A percentile compares a stretch with the other conserved stretches of the same genome.
Evolutionary conservation across 176 grass and related monocot genomes (phyloP).

Genomic region (Pharus latifolius): DNA sequence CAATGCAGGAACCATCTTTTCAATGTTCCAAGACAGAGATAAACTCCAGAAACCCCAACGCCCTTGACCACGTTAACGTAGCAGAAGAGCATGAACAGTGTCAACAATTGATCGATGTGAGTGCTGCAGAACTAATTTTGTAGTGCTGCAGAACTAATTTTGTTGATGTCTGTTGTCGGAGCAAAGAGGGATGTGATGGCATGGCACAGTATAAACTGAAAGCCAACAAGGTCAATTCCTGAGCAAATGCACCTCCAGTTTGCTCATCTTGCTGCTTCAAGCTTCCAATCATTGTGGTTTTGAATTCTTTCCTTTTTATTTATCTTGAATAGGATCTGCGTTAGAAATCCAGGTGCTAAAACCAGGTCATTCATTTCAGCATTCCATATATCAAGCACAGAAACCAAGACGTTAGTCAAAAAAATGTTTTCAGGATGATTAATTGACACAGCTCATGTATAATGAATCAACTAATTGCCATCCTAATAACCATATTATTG

Average conservation of each 20-base stretch:
- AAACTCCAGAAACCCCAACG: not conserved
- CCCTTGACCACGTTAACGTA: not conserved
- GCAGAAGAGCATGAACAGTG: not conserved
- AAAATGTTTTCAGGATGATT: not conserved
- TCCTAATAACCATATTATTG: no score
- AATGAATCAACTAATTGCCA: no score
- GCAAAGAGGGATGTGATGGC: not conserved
- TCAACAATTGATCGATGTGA: not conserved
- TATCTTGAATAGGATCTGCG: not conserved
- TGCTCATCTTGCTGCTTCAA: not conserved
- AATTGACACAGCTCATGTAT: not conserved
- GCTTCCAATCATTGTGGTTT: not conserved
- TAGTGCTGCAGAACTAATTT: not conserved
- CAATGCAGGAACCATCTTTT: not conserved
- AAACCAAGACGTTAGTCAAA: constrained; percentile 5
- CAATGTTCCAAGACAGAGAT: not conserved
- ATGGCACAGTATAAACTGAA: not conserved
- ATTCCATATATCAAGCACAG: not conserved
- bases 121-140: not conserved
- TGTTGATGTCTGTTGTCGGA: not conserved
- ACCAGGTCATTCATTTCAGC: not conserved
- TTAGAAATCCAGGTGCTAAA: not conserved
- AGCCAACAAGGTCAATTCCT: not conserved
- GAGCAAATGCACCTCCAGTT: not conserved
- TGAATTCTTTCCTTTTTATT: not conserved